Evolutionary conservation across 768 basidiomycete genomes (phyloP).

Genomic region (Pisolithus albus): DNA sequence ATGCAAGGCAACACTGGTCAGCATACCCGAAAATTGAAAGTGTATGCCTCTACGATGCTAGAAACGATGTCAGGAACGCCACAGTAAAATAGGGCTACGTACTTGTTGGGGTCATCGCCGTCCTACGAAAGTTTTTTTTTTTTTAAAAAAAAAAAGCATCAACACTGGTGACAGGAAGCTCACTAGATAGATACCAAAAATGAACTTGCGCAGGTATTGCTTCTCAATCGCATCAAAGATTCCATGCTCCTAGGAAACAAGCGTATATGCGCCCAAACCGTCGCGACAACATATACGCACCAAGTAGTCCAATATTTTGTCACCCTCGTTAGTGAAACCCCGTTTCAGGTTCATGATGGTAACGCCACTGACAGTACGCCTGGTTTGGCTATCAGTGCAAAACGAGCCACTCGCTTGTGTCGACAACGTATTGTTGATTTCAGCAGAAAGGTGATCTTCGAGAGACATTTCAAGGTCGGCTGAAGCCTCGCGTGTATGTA

Average conservation of each 20-base stretch:
- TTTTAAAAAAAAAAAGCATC: background rate
- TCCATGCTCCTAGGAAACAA: constrained; percentile 58
- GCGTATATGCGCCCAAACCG: constrained; percentile 8
- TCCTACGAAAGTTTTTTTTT: constrained; percentile 43
- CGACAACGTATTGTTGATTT: constrained; percentile 24
- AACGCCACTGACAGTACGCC: constrained; percentile 51
- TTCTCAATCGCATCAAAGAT: constrained; percentile 84
- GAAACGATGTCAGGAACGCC: constrained; percentile 7
- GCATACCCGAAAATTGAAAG: constrained; percentile 74
- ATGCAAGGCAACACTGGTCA: background rate
- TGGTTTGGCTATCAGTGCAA: constrained; percentile 29
- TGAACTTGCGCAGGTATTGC: constrained; percentile 77
- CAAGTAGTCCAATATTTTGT: constrained; percentile 74
- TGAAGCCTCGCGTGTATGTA: background rate
- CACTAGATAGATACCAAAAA: constrained; percentile 81
- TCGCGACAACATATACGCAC: constrained; percentile 35
- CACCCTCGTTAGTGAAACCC: constrained; percentile 77
- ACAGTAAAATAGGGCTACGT: constrained; percentile 13
- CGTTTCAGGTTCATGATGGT: constrained; percentile 68
- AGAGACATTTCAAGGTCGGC: background rate
- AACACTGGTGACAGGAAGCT: constrained; percentile 15
- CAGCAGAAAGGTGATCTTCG: constrained; percentile 24
- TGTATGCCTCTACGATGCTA: constrained; percentile 84
- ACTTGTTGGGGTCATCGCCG: constrained; percentile 81
- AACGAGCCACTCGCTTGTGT: constrained; percentile 31